These are phyloP conservation scores for Botryotinia globosa DNA, from an alignment of 2,329 filamentous ascomycete genomes.

Conservation along the genomic window DNA sequence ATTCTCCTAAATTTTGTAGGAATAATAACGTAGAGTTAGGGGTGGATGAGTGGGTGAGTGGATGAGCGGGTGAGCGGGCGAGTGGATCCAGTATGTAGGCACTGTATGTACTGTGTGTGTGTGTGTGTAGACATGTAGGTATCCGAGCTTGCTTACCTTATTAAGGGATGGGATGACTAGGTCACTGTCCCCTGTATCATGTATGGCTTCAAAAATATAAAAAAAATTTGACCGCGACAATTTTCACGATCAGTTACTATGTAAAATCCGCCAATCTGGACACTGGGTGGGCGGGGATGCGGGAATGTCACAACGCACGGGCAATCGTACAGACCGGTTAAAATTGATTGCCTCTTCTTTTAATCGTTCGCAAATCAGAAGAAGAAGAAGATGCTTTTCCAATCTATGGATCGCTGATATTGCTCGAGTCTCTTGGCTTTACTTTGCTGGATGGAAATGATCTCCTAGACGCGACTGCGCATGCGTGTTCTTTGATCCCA, in stretches of 20 bases:
- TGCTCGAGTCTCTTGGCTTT: background rate
- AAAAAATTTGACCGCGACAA: slow-evolving; percentile 10
- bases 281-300: slow-evolving; percentile 28
- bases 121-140: slow-evolving; percentile 33
- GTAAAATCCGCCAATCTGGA: slow-evolving; percentile 34
- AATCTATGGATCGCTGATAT: background rate
- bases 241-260: slow-evolving; percentile 25
- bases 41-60: slow-evolving; percentile 17
- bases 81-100: slow-evolving; percentile 16
- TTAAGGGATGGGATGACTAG: slow-evolving; percentile 21
- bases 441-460: background rate
- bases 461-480: background rate
- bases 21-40: slow-evolving; percentile 17
- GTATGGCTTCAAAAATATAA: slow-evolving; percentile 9
- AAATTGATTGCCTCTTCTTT: slow-evolving; percentile 23
- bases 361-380: slow-evolving; percentile 11
- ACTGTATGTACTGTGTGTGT: background rate
- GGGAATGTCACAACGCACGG: slow-evolving; percentile 34
- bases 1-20: slow-evolving; percentile 24
- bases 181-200: slow-evolving; percentile 3
- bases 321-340: slow-evolving; percentile 31
- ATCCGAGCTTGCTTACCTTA: slow-evolving; percentile 31
- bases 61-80: background rate
- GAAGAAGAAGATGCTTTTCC: background rate
- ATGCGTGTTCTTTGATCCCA: background rate